Evolutionary conservation across 352 stramenopile species (phyloP), one percentile per base, ranked within the genome.

Genomic region (Globisporangium solare): DNA sequence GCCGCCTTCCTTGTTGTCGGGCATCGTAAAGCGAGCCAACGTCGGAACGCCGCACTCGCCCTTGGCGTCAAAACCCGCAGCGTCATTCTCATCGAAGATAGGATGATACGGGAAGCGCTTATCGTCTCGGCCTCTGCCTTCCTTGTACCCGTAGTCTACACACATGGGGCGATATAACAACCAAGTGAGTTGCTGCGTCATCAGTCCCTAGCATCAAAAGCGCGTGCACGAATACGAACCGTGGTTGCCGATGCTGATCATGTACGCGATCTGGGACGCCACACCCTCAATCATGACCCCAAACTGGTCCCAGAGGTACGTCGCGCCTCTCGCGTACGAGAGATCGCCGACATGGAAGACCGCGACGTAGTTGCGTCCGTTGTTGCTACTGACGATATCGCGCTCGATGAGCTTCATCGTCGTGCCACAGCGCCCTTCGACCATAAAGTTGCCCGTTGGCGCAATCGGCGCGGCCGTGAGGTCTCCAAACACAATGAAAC

Each of bases 21-120:
- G 83, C 80, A 94, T 94, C 49, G 68, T 59, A 73, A 96, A 96
- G 32, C 84, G 74, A 47, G 75, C 83, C 21, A 73, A 54, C 6
- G 73, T 80, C 0, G 89, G 82, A 10, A 97, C 73, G 22, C 88
- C 87, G 66, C 90, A 97, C 69, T 97, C 90, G 12, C 90, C 90
- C 22, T 73, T 71, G 14, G 68, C 80, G 51, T 94, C 67, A 35
- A 79, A 71, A 7, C 69, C 75, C 14, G 60, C 56, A 15, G 57
- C 63, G 12, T 50, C 57, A 0, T 70, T 51, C 10, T 67, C 61
- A 37, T 81, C 68, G 50, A 85, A 68, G 24, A 73, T 47, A 17
- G 52, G 47, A 42, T 78, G 54, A 2, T 51, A 32, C 56, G 77
- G 68, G 58, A 69, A 61, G 58, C 61, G 66, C 39, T 48, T 31